Percentiles rank a stretch among this genome's conserved stretches.
These are phyloP conservation scores for Geranomyces michiganensis DNA, from an alignment of 192 early-diverging fungal genomes.

Conservation along the genomic window DNA sequence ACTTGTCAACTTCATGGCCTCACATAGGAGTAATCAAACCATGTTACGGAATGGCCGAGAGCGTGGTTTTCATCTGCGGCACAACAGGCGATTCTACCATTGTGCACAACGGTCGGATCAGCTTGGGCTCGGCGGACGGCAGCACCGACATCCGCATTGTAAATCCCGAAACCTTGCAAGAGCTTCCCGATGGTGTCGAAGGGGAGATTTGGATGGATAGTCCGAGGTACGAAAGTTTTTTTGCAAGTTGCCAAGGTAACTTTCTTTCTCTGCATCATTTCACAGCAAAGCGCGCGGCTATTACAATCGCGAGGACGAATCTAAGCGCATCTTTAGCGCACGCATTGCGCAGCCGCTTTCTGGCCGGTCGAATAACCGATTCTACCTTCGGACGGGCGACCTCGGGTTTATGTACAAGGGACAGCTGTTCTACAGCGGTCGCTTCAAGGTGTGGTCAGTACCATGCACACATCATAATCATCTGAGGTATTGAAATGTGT, in stretches of 20 bases:
- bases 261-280: too few species aligned
- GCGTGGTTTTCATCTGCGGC: not conserved
- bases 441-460: too few species aligned
- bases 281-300: conserved; percentile 10
- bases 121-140: not conserved
- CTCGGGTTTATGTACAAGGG: not conserved
- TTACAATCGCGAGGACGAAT: not conserved
- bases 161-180: not conserved
- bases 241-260: too few species aligned
- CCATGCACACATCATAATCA: too few species aligned
- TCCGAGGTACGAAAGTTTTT: too few species aligned
- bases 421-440: conserved; percentile 3
- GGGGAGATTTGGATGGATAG: conserved; percentile 12
- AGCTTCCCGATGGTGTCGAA: conserved; percentile 5
- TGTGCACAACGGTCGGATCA: not conserved
- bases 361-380: not conserved
- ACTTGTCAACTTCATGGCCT: too few species aligned
- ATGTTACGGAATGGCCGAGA: not conserved
- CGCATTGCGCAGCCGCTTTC: not conserved
- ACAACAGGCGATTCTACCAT: not conserved
- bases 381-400: conserved; percentile 1
- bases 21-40: conserved; percentile 8
- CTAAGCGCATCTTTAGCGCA: not conserved
- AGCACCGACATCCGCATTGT: conserved; percentile 1
- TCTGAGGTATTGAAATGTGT: too few species aligned